These are phyloP conservation scores for Xerocomellus dryophilus DNA, from an alignment of 768 basidiomycete species.

Conservation along the genomic window DNA sequence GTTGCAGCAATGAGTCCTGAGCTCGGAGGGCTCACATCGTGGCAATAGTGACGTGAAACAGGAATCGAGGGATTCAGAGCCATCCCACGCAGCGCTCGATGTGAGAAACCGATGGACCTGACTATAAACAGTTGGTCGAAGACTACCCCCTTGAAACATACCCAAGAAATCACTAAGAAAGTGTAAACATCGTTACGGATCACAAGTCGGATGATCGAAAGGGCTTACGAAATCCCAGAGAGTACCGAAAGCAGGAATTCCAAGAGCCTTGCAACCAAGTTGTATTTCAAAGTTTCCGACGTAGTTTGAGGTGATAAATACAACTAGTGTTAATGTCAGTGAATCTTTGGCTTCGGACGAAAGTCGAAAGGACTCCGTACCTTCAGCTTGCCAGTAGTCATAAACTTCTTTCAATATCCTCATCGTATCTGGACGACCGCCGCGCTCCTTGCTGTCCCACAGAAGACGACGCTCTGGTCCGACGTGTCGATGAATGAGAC, in stretches of 20 bases:
- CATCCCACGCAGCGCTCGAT: conserved; percentile 4
- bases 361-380: conserved; percentile 26
- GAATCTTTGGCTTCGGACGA: background rate
- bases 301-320: conserved; percentile 84
- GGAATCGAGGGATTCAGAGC: background rate
- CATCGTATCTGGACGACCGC: conserved; percentile 76
- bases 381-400: conserved; percentile 69
- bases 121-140: background rate
- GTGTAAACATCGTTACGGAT: conserved; percentile 1
- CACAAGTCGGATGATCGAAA: conserved; percentile 1
- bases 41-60: background rate
- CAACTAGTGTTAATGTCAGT: conserved; percentile 39
- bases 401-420: conserved; percentile 70
- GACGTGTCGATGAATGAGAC: conserved; percentile 67
- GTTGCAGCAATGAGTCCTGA: background rate
- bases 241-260: conserved; percentile 66
- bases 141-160: background rate
- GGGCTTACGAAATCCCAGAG: conserved; percentile 62
- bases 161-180: conserved; percentile 21
- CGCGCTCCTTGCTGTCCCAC: conserved; percentile 75
- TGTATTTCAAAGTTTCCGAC: conserved; percentile 77
- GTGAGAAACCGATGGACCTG: conserved; percentile 1
- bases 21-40: conserved; percentile 2
- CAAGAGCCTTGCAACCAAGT: conserved; percentile 69
- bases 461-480: conserved; percentile 70